Evolutionary conservation across 805 yeast species (phyloP), one percentile per base, ranked within the genome.

Genomic region (Candida sithepensis): DNA sequence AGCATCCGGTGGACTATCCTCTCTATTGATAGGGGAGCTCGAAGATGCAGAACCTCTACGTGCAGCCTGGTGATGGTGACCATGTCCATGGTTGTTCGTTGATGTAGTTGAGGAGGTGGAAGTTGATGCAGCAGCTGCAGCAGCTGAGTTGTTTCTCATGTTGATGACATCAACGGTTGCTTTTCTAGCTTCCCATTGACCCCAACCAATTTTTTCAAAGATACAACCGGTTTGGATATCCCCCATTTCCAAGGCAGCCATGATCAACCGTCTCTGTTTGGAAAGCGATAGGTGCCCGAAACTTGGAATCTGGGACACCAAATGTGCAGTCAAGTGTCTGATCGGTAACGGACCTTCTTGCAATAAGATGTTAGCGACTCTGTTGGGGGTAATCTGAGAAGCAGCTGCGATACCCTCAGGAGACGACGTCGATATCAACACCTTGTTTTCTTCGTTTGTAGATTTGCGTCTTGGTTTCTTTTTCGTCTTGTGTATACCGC

Each of bases 161-260:
- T 50, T 45, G n/a, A 64, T 63, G 26, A 52, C 56, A 14, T 60
- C 67, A 4, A 43, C 49, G 2, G 59, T 40, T 5, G 61, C 79
- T 42, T 71, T 69, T 57, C 82, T 76, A 2, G 91, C 95, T 21
- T 86, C 86, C 98, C 98, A 91, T 65, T 91, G 95, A 50, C 98
- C 98, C 98, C 98, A 91, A 20, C 97, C 97, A 28, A 91, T 89
- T 68, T 91, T 91, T 60, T 89, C 96, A 68, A 91, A 91, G 14
- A 85, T 79, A 39, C 86, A 83, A 48, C 77, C 75, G 47, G 79
- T 83, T 38, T 65, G 71, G 1, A 73, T 55, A 58, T 82, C 88
- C 9, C 87, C 85, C 53, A 79, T 77, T 57, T 89, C 96, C 68
- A 91, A 77, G 36, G 91, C 94, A 13, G 90, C 82, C 84, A 91